These are phyloP conservation scores for Trametes versicolor DNA, from an alignment of 1,284 basidiomycete species.

Conservation along the genomic window DNA sequence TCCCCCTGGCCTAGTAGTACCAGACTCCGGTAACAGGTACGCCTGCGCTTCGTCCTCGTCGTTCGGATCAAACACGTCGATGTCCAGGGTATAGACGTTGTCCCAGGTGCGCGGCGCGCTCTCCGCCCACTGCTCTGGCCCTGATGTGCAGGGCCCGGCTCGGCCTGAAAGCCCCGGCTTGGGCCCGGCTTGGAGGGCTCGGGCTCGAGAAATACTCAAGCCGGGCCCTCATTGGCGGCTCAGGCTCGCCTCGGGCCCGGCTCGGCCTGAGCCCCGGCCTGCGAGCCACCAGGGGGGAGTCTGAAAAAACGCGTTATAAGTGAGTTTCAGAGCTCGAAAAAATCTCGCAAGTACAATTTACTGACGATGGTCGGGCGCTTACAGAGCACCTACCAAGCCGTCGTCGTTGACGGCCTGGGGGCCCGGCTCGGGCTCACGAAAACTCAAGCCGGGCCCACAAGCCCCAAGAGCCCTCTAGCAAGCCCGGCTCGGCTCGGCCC, in stretches of 20 bases:
- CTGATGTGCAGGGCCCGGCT: background rate
- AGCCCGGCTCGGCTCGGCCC: background rate
- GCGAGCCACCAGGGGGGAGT: too few species aligned
- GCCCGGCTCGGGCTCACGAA: too few species aligned
- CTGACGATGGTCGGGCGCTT: too few species aligned
- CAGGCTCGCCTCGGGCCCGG: background rate
- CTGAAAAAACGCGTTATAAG: too few species aligned
- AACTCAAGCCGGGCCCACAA: background rate
- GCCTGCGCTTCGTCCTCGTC: background rate
- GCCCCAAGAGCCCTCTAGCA: background rate
- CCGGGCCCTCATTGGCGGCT: background rate
- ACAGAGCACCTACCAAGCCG: too few species aligned
- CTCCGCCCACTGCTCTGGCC: slow-evolving; percentile 1
- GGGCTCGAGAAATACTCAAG: background rate
- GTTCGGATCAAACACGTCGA: background rate
- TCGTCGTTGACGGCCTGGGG: too few species aligned
- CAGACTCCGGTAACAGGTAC: background rate
- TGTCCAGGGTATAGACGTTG: slow-evolving; percentile 6
- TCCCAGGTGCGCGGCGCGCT: background rate
- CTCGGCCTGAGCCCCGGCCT: too few species aligned
- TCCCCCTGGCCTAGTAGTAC: background rate
- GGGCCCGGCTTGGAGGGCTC: slow-evolving; percentile 2
- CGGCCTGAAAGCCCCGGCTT: slow-evolving; percentile 4
- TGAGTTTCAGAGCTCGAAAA: too few species aligned
- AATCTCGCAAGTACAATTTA: too few species aligned